phyloP scores from a whole-genome alignment of 2,329 filamentous ascomycete genomes.

The Didymella keratinophila region DNA sequence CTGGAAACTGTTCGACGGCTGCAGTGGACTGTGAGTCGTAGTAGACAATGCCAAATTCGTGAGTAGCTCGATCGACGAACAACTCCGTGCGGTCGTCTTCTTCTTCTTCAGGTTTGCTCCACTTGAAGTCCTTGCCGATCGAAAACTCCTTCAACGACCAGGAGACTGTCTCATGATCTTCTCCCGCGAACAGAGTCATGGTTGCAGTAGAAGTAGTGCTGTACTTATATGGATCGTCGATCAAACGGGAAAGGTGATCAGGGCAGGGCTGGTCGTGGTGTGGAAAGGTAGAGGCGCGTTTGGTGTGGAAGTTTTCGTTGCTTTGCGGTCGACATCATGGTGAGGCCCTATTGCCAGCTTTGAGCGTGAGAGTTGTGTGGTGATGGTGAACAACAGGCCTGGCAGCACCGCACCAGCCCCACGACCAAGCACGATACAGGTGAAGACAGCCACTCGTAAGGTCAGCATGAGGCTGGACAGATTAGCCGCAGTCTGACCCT shows the following conservation, averaged over 20 bases:
- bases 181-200: not conserved
- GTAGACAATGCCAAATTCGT: slow-evolving; percentile 29
- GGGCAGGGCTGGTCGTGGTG: not conserved
- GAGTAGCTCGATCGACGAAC: slow-evolving; percentile 26
- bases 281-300: not conserved
- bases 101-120: not conserved
- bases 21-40: not conserved
- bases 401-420: not conserved
- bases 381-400: not conserved
- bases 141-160: slow-evolving; percentile 26
- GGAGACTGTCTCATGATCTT: not conserved
- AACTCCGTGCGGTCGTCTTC: slow-evolving; percentile 1
- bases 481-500: not conserved
- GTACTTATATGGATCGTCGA: not conserved
- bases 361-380: not conserved
- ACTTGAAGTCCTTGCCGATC: slow-evolving; percentile 21
- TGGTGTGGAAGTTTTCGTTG: not conserved
- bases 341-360: not conserved
- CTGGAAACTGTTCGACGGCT: slow-evolving; percentile 6
- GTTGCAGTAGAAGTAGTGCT: not conserved
- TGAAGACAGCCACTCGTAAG: not conserved
- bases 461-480: not conserved
- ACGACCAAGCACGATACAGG: not conserved
- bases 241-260: no score
- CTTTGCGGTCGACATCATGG: not conserved